phyloP scores from a whole-genome alignment of 2,329 filamentous ascomycete species.

The Colletotrichum abscissum region DNA sequence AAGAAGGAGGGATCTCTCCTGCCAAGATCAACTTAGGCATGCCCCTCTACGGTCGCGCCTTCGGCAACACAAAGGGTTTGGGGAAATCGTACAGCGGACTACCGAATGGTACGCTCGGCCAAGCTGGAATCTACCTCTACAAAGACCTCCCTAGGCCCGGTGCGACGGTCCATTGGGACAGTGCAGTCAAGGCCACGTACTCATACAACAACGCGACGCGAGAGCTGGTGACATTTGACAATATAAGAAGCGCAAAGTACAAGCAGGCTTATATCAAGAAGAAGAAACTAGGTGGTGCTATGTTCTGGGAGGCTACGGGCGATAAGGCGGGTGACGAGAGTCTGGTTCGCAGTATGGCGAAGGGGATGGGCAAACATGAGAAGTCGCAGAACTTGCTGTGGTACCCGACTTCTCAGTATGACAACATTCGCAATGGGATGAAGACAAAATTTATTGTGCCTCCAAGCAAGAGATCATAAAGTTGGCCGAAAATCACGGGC shows the following conservation, averaged over 20 bases:
- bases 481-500: too few species aligned
- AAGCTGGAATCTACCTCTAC: conserved; percentile 79
- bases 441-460: background rate
- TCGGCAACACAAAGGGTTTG: conserved; percentile 66
- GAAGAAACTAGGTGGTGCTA: conserved; percentile 76
- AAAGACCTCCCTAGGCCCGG: conserved; percentile 76
- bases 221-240: conserved; percentile 80
- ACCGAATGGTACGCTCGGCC: conserved; percentile 77
- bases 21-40: conserved; percentile 80
- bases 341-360: conserved; percentile 19
- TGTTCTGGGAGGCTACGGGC: conserved; percentile 87
- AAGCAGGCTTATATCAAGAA: conserved; percentile 76
- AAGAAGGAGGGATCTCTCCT: conserved; percentile 62
- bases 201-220: conserved; percentile 71
- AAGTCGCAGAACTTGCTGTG: conserved; percentile 14
- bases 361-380: conserved; percentile 12
- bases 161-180: conserved; percentile 68
- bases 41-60: conserved; percentile 64
- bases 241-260: conserved; percentile 64
- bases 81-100: conserved; percentile 73
- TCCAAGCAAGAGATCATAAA: too few species aligned
- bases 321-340: conserved; percentile 67
- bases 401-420: conserved; percentile 23
- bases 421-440: conserved; percentile 25
- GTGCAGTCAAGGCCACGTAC: conserved; percentile 73